phyloP scores from a whole-genome alignment of 208 protist genomes.

The Porcisia hertigi region DNA sequence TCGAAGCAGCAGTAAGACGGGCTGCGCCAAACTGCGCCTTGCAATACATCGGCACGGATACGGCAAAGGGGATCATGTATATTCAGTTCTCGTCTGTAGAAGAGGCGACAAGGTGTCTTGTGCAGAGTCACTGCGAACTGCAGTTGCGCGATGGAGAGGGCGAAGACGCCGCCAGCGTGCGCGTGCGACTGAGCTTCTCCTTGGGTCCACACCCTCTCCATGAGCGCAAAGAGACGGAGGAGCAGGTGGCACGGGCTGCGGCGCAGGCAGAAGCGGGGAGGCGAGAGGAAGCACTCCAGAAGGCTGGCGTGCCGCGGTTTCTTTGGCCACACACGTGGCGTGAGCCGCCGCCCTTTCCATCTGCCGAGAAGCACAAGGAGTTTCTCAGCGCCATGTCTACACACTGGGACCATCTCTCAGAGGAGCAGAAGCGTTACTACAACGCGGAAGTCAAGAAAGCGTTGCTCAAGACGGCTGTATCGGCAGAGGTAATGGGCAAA shows the following conservation, averaged over 20 bases:
- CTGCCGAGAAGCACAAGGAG: slow-evolving; percentile 42
- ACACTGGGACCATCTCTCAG: slow-evolving; percentile 73
- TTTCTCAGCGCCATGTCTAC: slow-evolving; percentile 62
- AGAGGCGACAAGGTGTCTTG: slow-evolving; percentile 57
- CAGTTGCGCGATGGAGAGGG: slow-evolving; percentile 31
- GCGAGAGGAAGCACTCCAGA: slow-evolving; percentile 3
- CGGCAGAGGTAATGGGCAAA: not conserved
- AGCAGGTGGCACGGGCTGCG: slow-evolving; percentile 11
- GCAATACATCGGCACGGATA: slow-evolving; percentile 13
- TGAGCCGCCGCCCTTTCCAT: slow-evolving; percentile 46
- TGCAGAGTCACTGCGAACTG: slow-evolving; percentile 49
- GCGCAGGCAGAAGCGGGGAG: not conserved
- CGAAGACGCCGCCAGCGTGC: slow-evolving; percentile 4
- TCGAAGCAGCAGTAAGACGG: slow-evolving; percentile 26
- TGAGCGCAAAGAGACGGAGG: slow-evolving; percentile 11
- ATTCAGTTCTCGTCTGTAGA: slow-evolving; percentile 44
- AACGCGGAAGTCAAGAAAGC: slow-evolving; percentile 64
- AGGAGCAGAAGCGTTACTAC: slow-evolving; percentile 78
- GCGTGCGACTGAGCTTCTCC: slow-evolving; percentile 22
- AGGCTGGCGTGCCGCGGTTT: slow-evolving; percentile 28
- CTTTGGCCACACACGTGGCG: slow-evolving; percentile 55
- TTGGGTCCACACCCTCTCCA: slow-evolving; percentile 16
- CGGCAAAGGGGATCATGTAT: slow-evolving; percentile 17
- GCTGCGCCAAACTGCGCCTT: slow-evolving; percentile 7
- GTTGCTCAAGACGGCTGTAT: slow-evolving; percentile 18